Evolutionary conservation across 352 stramenopile species (phyloP).

Genomic region (Stramenopiles sp.): DNA sequence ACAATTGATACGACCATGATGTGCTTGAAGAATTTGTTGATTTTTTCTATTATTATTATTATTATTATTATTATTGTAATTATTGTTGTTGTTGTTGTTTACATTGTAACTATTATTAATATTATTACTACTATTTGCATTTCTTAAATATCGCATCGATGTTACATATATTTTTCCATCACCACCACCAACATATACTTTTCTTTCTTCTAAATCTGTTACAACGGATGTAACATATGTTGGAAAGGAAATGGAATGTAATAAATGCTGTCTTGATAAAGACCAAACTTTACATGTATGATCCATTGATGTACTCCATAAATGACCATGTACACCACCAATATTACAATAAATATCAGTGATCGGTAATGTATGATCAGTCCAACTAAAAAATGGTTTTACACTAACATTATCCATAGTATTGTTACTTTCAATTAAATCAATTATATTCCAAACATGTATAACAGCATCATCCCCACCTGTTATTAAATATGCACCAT

Average conservation of each 20-base stretch:
- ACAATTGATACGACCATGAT: no score
- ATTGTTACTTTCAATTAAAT: no score
- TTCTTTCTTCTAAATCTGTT: conserved; percentile 37
- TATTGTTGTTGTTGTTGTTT: no score
- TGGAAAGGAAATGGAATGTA: conserved; percentile 41
- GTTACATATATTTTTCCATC: conserved; percentile 43
- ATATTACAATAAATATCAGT: conserved; percentile 41
- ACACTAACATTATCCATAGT: no score
- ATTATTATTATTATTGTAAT: no score
- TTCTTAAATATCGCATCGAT: no score
- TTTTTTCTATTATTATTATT: no score
- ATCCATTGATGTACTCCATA: conserved; percentile 48
- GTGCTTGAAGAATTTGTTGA: no score
- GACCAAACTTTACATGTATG: conserved; percentile 50
- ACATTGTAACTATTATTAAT: no score
- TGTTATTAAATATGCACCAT: conserved; percentile 49
- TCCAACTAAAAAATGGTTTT: conserved; percentile 37
- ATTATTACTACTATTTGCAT: no score
- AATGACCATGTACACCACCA: conserved; percentile 36
- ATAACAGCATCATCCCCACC: conserved; percentile 51
- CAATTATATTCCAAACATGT: conserved; percentile 32
- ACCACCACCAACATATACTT: conserved; percentile 41
- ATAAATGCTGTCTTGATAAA: conserved; percentile 29
- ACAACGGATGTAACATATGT: conserved; percentile 40
- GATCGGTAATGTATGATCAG: conserved; percentile 46